These are phyloP conservation scores for Colletotrichum endophyticum DNA, from an alignment of 2,329 filamentous ascomycete genomes.

Conservation along the genomic window DNA sequence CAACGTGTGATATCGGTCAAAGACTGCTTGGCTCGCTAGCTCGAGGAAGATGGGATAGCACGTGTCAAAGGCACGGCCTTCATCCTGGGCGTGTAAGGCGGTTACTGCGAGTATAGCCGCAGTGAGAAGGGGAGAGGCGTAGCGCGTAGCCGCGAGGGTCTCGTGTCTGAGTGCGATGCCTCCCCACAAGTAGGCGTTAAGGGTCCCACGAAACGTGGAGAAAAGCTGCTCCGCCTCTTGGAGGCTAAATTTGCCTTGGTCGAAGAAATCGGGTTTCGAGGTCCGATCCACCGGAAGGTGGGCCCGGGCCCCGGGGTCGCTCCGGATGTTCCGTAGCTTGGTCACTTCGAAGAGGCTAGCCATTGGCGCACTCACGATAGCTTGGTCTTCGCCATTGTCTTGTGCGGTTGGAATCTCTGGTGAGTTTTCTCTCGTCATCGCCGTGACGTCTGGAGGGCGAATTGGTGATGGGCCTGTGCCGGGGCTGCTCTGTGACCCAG, in stretches of 20 bases:
- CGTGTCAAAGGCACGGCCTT: constrained; percentile 53
- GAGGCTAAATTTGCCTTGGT: constrained; percentile 28
- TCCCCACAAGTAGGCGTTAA: constrained; percentile 37
- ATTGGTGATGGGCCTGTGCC: constrained; percentile 22
- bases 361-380: constrained; percentile 35
- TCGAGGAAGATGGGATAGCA: constrained; percentile 64
- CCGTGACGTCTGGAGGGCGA: constrained; percentile 26
- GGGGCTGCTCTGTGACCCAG: constrained; percentile 18
- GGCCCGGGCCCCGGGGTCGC: constrained; percentile 28
- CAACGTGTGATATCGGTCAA: constrained; percentile 55
- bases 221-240: constrained; percentile 32
- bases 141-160: constrained; percentile 28
- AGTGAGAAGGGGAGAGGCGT: constrained; percentile 32
- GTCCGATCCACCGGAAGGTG: constrained; percentile 10
- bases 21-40: constrained; percentile 61
- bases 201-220: constrained; percentile 28
- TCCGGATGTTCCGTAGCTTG: constrained; percentile 35
- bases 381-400: constrained; percentile 27
- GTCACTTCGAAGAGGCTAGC: constrained; percentile 36
- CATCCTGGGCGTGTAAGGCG: constrained; percentile 31
- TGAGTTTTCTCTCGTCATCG: constrained; percentile 37
- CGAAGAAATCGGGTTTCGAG: constrained; percentile 31
- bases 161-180: constrained; percentile 34
- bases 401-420: constrained; percentile 24
- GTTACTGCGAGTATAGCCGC: constrained; percentile 37